A percentile compares a stretch with the other conserved stretches of the same genome.
Evolutionary conservation across 2,329 filamentous ascomycete genomes (phyloP).

Genomic region (Clonostachys rhizophaga): DNA sequence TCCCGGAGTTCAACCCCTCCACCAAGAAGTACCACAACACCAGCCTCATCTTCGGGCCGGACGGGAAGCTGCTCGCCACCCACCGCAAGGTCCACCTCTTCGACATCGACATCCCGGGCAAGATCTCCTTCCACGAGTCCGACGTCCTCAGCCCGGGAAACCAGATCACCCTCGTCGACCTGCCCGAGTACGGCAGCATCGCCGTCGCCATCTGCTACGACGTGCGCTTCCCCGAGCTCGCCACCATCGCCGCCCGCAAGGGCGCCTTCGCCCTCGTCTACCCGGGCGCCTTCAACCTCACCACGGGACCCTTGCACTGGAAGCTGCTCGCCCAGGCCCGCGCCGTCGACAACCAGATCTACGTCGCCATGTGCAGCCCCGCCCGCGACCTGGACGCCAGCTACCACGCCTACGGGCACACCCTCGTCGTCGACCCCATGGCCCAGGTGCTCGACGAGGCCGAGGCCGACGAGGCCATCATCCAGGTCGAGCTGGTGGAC

Average conservation of each 20-base stretch:
- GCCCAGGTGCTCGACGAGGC: slow-evolving; percentile 77
- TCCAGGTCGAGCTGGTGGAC: slow-evolving; percentile 67
- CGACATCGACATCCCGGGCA: slow-evolving; percentile 95
- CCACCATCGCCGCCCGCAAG: slow-evolving; percentile 78
- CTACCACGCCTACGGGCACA: slow-evolving; percentile 93
- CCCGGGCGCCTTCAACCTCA: slow-evolving; percentile 95
- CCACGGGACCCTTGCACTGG: slow-evolving; percentile 92
- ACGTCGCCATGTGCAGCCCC: slow-evolving; percentile 88
- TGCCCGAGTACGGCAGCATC: slow-evolving; percentile 84
- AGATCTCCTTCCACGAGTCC: slow-evolving; percentile 86
- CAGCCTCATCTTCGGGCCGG: slow-evolving; percentile 73
- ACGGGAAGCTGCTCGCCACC: slow-evolving; percentile 74
- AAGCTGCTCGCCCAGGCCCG: slow-evolving; percentile 74
- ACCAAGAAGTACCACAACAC: slow-evolving; percentile 83
- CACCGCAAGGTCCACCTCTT: slow-evolving; percentile 96
- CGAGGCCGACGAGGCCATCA: slow-evolving; percentile 71
- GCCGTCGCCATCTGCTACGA: slow-evolving; percentile 96
- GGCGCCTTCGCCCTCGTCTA: slow-evolving; percentile 88
- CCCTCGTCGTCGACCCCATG: slow-evolving; percentile 81
- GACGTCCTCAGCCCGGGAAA: slow-evolving; percentile 85
- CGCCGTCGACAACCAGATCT: slow-evolving; percentile 91
- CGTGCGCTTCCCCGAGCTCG: slow-evolving; percentile 91
- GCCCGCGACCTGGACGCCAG: slow-evolving; percentile 71
- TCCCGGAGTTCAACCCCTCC: slow-evolving; percentile 68
- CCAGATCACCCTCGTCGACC: slow-evolving; percentile 77